Evolutionary conservation across 495 filamentous ascomycete species (phyloP), one percentile per base, ranked within the genome.

Genomic region (Pyrenopolyporus hunteri): DNA sequence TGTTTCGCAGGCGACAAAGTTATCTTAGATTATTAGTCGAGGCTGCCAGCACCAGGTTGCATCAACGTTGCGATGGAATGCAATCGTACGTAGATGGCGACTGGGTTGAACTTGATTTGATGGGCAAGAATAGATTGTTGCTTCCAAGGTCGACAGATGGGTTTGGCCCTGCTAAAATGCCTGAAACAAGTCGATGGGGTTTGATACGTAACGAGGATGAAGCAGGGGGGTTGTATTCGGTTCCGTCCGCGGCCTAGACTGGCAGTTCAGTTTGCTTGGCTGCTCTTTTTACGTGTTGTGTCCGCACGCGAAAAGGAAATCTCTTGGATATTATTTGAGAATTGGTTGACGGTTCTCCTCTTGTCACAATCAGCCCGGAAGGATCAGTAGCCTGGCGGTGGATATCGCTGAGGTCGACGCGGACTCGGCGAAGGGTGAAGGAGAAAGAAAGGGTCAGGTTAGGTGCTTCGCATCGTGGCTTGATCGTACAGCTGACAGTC

Each of bases 151-250:
- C 35, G 46, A 53, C 23, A 57, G 61, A 54, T n/a, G n/a, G 28
- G 32, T 68, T 47, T 70, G 67, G 63, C 70, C 57, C 67, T 66
- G 47, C 71, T 64, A 67, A 70, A 62, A 50, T 66, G 63, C 70
- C 74, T 79, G 76, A 79, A 79, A 80, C 75, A 76, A 67, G 61
- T 50, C 45, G 72, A 74, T 71, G 68, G 70, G n/a, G 72, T 66
- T 74, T 73, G 69, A 72, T 57, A 67, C 49, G 68, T 63, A 23
- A 64, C 65, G 65, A 60, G 60, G 63, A 16, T 63, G 63, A 58
- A 46, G 54, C 57, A 57, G 44, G 63, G 63, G 59, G 63, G 53
- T 51, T 22, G 35, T 52, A 57, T 64, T 59, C 43, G 57, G 54
- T 32, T 54, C 46, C 57, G 56, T 47, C 56, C 52, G 55, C 11